phyloP scores from a whole-genome alignment of 352 stramenopile species.

The Phytophthora hybrid region DNA sequence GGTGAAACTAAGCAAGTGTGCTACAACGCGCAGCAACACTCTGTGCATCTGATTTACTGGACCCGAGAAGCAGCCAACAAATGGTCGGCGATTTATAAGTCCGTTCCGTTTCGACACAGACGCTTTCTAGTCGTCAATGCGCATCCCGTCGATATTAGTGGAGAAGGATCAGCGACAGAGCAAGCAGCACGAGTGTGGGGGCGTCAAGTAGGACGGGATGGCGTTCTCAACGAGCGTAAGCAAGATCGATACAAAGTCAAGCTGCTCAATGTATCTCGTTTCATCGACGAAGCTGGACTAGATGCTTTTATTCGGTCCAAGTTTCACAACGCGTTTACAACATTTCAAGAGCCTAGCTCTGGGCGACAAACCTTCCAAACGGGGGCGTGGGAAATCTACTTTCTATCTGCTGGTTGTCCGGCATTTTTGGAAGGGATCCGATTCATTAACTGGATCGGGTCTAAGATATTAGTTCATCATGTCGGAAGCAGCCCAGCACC shows the following conservation, averaged over 20 bases:
- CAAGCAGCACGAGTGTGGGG: too few species aligned
- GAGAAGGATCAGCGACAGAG: too few species aligned
- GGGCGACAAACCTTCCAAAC: conserved; percentile 5
- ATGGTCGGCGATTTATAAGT: not conserved
- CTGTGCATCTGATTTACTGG: conserved; percentile 13
- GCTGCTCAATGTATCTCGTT: conserved; percentile 9
- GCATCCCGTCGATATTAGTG: too few species aligned
- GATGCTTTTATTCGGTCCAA: conserved; percentile 1
- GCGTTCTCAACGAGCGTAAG: too few species aligned
- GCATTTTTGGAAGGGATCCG: not conserved
- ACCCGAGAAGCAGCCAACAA: conserved; percentile 8
- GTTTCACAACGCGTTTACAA: not conserved
- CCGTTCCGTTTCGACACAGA: too few species aligned
- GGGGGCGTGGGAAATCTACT: conserved; percentile 15
- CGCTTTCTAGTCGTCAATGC: too few species aligned
- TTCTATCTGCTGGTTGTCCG: not conserved
- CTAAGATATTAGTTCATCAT: conserved; percentile 3
- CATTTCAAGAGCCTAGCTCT: conserved; percentile 2
- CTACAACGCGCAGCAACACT: conserved; percentile 9
- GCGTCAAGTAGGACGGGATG: too few species aligned
- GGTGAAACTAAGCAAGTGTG: conserved; percentile 13
- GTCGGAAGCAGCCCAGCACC: not conserved
- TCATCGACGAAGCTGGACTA: conserved; percentile 7
- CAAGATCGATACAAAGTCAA: not conserved
- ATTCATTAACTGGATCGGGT: conserved; percentile 12